phyloP scores from a whole-genome alignment of 495 filamentous ascomycete species.

The Xylaria bambusicola region DNA sequence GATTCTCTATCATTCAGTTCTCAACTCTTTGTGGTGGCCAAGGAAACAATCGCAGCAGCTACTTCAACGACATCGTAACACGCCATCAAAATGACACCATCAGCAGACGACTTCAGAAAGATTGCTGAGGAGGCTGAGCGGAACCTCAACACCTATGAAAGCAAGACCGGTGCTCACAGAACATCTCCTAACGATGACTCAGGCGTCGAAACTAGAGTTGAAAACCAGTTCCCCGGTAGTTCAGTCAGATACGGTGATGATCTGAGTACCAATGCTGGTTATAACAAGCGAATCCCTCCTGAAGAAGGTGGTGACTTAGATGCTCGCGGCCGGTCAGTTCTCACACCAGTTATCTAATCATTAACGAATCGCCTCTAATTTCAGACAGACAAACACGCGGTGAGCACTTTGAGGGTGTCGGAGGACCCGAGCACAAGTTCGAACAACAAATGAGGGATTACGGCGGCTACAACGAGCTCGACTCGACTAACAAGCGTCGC shows the following conservation, averaged over 20 bases:
- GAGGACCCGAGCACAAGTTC: constrained; percentile 38
- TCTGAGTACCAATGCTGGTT: constrained; percentile 35
- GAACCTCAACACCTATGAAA: constrained; percentile 48
- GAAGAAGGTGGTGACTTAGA: constrained; percentile 43
- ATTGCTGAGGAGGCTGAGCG: constrained; percentile 50
- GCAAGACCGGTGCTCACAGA: constrained; percentile 42
- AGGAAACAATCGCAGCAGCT: not conserved
- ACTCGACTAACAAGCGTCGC: constrained; percentile 15
- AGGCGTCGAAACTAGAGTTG: constrained; percentile 34
- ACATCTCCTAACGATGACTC: constrained; percentile 29
- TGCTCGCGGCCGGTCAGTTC: constrained; percentile 37
- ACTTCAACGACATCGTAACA: not conserved
- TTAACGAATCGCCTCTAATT: no score
- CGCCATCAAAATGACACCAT: constrained; percentile 23
- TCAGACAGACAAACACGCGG: constrained; percentile 31
- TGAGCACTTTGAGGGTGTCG: constrained; percentile 36
- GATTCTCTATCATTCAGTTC: no score
- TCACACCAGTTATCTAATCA: not conserved
- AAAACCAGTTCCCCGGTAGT: constrained; percentile 38
- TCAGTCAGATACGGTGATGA: constrained; percentile 35
- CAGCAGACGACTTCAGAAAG: constrained; percentile 22
- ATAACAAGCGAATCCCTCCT: constrained; percentile 40
- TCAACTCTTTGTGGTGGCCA: not conserved
- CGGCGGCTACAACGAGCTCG: constrained; percentile 23
- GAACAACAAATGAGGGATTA: constrained; percentile 31